Evolutionary conservation across 805 yeast species (phyloP).

Genomic region (Starmerella davenportii): DNA sequence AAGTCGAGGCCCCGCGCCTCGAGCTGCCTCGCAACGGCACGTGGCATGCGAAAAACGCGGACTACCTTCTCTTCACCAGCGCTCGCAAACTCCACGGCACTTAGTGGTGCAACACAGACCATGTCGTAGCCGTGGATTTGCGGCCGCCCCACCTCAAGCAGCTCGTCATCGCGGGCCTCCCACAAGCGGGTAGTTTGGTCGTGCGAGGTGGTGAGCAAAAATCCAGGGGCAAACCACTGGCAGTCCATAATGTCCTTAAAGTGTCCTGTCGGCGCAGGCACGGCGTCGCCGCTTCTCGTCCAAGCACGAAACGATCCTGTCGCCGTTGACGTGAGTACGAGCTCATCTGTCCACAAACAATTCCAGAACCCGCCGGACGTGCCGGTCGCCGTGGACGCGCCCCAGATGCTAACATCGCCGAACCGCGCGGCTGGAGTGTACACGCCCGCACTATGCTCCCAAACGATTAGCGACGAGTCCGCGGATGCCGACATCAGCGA

Average conservation of each 20-base stretch:
- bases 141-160: slow-evolving; percentile 92
- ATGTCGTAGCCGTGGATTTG: slow-evolving; percentile 97
- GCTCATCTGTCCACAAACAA: slow-evolving; percentile 44
- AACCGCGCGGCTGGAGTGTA: slow-evolving; percentile 71
- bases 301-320: slow-evolving; percentile 88
- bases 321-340: slow-evolving; percentile 61
- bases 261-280: slow-evolving; percentile 55
- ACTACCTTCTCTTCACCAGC: slow-evolving; percentile 93
- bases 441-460: slow-evolving; percentile 60
- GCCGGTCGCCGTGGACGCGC: slow-evolving; percentile 97
- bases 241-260: slow-evolving; percentile 57
- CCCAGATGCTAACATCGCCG: slow-evolving; percentile 87
- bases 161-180: slow-evolving; percentile 32
- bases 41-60: slow-evolving; percentile 77
- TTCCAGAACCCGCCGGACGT: slow-evolving; percentile 63
- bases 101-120: slow-evolving; percentile 54
- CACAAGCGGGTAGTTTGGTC: slow-evolving; percentile 87
- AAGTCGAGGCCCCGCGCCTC: not conserved
- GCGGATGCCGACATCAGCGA: slow-evolving; percentile 72
- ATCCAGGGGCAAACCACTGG: slow-evolving; percentile 42
- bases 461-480: slow-evolving; percentile 79
- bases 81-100: slow-evolving; percentile 52
- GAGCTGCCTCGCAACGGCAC: slow-evolving; percentile 49
- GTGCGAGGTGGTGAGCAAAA: slow-evolving; percentile 57
- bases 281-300: slow-evolving; percentile 23